Base-by-base conservation (phyloP, 768 basidiomycete genomes). In the Artomyces pyxidatus region DNA sequence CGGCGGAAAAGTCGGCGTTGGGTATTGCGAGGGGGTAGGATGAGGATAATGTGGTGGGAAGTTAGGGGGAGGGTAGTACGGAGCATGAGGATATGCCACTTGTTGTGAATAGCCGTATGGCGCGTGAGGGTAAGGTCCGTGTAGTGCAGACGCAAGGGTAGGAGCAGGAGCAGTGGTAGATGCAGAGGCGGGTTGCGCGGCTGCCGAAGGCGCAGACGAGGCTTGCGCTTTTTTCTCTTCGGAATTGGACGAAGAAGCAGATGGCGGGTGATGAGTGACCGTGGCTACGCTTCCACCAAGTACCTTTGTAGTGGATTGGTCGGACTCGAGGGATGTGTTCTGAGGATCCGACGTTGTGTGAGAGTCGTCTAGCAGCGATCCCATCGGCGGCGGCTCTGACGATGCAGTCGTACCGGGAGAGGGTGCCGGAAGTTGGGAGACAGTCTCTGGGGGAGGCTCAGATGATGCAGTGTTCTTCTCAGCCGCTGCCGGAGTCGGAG, bases 21-120 rank as follows among this genome's bases (percentile, higher is more conserved):
- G 69, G 42, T 68, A 69, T 11, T 68, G 53, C 16, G 70, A 57
- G 16, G 65, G 62, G 14, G 61, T 59, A 5, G 53, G 50, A 5
- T 63, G 53, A 3, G 63, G 61, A 44, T 56, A 58, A 10, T 51
- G 59, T 4, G 69, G 63, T 6, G 65, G 58, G 50, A 62, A 68
- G 37, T 70, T 70, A 0, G 75, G 67, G 56, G 75, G 68, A 8
- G 74, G 61, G 59, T 85, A 86, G 60, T 85, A 85, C 0, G 86
- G 78, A 0, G 78, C 65, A 52, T 85, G 84, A 0, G 83, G 80
- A 61, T 85, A 85, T 8, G 78, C 68, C 28, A 77, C 62, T 50
- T 76, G 77, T 30, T 65, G 61, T 35, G 70, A 61, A 56, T 75
- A 80, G 3, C 71, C 75, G 56, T 81, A 84, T 0, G 78, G 73